phyloP scores from a whole-genome alignment of 176 grass and related monocot species.

The Rhipidocladum racemiflorum region DNA sequence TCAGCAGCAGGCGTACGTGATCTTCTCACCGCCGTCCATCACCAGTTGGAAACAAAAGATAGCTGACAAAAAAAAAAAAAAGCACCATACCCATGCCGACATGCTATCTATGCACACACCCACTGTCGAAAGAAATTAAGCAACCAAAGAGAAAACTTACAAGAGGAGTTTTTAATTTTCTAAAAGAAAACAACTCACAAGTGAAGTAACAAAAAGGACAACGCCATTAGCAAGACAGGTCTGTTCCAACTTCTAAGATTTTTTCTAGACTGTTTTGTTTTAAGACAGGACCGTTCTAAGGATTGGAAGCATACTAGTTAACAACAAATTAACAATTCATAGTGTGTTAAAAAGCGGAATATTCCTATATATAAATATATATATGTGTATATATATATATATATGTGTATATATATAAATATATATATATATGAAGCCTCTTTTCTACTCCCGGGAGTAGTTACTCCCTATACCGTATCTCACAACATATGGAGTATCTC shows the following conservation, averaged over 20 bases:
- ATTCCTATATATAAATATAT: neutral
- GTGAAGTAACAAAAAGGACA: neutral
- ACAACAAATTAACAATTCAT: neutral
- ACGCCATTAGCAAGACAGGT: neutral
- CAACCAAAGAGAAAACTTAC: neutral
- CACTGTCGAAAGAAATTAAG: neutral
- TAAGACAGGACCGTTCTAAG: neutral
- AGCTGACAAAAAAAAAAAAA: conserved; percentile 21
- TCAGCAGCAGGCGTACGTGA: neutral
- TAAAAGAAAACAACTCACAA: neutral
- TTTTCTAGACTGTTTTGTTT: neutral
- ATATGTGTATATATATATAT: too few relatives aligned
- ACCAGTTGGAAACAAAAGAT: neutral
- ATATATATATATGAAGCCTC: too few relatives aligned
- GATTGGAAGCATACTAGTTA: neutral
- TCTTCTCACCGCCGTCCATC: neutral
- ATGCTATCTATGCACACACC: neutral
- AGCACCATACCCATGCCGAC: neutral
- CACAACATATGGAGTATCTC: too few relatives aligned
- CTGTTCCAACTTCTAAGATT: neutral
- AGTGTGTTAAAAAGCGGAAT: neutral
- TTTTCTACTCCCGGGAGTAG: too few relatives aligned
- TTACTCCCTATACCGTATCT: too few relatives aligned
- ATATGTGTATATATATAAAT: too few relatives aligned
- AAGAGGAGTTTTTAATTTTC: too few relatives aligned